Evolutionary conservation across 2,329 filamentous ascomycete genomes (phyloP), one percentile per base, ranked within the genome.

Genomic region (Fusarium liriodendri): DNA sequence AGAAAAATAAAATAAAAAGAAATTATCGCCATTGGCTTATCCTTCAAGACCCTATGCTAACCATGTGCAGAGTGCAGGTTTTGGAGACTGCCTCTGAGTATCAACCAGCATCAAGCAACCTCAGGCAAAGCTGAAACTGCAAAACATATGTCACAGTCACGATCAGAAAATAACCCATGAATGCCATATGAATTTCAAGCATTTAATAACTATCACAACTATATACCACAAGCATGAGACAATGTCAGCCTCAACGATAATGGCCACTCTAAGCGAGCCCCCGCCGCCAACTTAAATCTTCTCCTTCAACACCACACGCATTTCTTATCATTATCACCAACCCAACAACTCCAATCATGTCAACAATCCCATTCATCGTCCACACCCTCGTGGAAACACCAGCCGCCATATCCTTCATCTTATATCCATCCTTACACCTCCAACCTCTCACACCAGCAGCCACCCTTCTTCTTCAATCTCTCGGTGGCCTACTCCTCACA

Each of bases 341-440:
- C n/a, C 27, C 11, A 47, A 11, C 58, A 22, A 7, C 13, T 11
- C 8, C 32, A 27, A 59, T 14, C 11, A 75, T 74, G 72, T 35
- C 64, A 1, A 40, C 73, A 9, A 55, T 80, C 14, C 81, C 85
- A 16, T 86, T 86, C 59, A 72, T 82, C 33, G 52, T 81, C 9
- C 85, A 87, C 69, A 77, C 77, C 45, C 63, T 81, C 20, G 70
- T 86, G 59, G 85, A 86, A 70, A 83, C 83, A 14, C 79, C 81
- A 5, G 87, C 87, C 5, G 84, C 85, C 16, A 70, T 84, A 7
- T 83, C 84, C n/a, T 89, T 89, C 78, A 82, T 87, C 64, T 75
- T 85, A 42, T 67, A 65, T 1, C 86, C 87, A 2, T 75, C 80
- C 22, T 77, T 78, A 9, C 87, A 89, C 68, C 81, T 89, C 11